These are phyloP conservation scores for Alternaria gansuensis DNA, from an alignment of 2,329 filamentous ascomycete genomes.

Conservation along the genomic window DNA sequence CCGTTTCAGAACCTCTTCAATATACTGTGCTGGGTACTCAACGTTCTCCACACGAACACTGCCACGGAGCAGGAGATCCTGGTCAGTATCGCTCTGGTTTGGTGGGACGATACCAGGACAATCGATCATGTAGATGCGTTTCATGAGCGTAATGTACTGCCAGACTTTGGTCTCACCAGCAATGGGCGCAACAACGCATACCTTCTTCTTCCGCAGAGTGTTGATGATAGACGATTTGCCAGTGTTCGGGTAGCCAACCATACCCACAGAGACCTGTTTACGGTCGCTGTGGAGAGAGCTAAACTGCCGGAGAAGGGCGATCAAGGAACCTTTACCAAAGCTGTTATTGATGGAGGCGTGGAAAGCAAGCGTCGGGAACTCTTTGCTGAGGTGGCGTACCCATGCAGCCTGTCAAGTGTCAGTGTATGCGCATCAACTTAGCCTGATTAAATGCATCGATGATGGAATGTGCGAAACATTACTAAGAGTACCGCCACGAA, in stretches of 20 bases:
- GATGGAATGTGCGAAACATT: constrained; percentile 85
- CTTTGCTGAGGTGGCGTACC: constrained; percentile 87
- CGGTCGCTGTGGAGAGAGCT: constrained; percentile 86
- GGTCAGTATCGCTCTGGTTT: constrained; percentile 80
- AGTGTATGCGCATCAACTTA: constrained; percentile 29
- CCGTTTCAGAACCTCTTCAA: constrained; percentile 78
- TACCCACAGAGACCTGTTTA: constrained; percentile 92
- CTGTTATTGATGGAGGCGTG: constrained; percentile 94
- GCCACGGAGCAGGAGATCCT: constrained; percentile 88
- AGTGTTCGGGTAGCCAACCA: constrained; percentile 90
- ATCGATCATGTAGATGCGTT: constrained; percentile 92
- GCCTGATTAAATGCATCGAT: constrained; percentile 31
- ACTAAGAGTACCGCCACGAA: constrained; percentile 94
- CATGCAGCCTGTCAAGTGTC: constrained; percentile 76
- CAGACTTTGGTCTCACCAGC: constrained; percentile 97
- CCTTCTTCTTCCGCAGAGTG: constrained; percentile 91
- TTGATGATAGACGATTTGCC: constrained; percentile 99
- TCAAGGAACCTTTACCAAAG: constrained; percentile 94
- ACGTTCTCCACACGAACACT: constrained; percentile 96
- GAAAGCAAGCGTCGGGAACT: constrained; percentile 93
- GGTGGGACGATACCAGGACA: constrained; percentile 96
- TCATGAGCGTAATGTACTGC: constrained; percentile 97
- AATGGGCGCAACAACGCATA: constrained; percentile 91
- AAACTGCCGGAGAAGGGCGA: constrained; percentile 91
- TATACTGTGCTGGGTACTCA: constrained; percentile 95